These are phyloP conservation scores for Globisporangium radiosum DNA, from an alignment of 352 stramenopile species.

Conservation along the genomic window DNA sequence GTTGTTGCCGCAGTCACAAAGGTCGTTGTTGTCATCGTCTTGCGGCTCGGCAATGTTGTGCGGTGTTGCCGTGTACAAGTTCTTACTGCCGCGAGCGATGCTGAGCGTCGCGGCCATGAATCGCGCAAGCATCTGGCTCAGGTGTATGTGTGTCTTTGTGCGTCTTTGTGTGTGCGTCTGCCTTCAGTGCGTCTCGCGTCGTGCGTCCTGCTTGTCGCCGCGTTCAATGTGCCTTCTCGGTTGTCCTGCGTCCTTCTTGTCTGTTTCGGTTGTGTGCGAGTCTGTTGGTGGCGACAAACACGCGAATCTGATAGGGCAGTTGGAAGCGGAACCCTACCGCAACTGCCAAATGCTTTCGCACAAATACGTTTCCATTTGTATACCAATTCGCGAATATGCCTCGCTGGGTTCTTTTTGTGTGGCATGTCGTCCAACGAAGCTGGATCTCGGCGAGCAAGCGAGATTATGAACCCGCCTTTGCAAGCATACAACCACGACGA, in stretches of 20 bases:
- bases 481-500: no score
- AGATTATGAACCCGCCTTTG: no score
- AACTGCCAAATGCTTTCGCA: no score
- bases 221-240: no score
- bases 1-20: neutral
- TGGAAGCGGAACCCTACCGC: no score
- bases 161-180: neutral
- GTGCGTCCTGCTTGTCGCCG: neutral
- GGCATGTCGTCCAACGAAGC: no score
- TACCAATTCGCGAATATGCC: no score
- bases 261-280: neutral
- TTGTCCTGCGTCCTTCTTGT: neutral
- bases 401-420: no score
- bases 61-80: neutral
- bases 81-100: neutral
- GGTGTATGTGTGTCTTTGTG: neutral
- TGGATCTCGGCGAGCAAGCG: no score
- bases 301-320: neutral
- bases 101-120: conserved; percentile 23
- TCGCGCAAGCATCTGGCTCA: conserved; percentile 7
- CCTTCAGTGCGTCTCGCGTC: no score
- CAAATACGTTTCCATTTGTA: no score
- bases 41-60: neutral
- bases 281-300: neutral
- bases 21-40: conserved; percentile 1